Conservation (phyloP, 1,139 yeast species). For the Insectozyma bohioensis region DNA sequence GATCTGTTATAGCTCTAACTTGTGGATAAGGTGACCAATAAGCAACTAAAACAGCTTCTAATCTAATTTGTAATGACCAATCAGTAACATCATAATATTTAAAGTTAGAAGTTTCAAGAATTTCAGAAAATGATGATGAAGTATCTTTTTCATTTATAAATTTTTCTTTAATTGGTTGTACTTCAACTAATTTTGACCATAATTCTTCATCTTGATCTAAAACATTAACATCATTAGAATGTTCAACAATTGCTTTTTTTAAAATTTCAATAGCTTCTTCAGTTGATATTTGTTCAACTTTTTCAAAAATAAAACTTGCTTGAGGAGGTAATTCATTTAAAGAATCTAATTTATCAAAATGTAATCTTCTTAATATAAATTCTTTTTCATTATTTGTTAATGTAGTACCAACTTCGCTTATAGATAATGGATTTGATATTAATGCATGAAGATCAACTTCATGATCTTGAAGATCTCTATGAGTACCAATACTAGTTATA, state of each 20-base stretch:
- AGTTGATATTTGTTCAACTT: conserved; percentile 21
- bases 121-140: conserved; percentile 4
- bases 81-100: conserved; percentile 13
- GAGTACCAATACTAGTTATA: conserved; percentile 1
- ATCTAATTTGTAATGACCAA: conserved; percentile 31
- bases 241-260: conserved; percentile 18
- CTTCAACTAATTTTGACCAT: conserved; percentile 4
- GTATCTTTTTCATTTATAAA: conserved; percentile 26
- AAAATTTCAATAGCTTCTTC: conserved; percentile 24
- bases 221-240: conserved; percentile 23
- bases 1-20: conserved; percentile 57
- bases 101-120: conserved; percentile 7
- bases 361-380: conserved; percentile 26
- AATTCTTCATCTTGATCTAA: conserved; percentile 11
- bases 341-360: conserved; percentile 23
- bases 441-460: conserved; percentile 20
- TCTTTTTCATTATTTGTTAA: conserved; percentile 27
- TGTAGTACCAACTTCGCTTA: conserved; percentile 24
- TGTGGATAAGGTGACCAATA: conserved; percentile 66
- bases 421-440: conserved; percentile 18
- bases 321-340: conserved; percentile 26
- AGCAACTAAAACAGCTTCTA: conserved; percentile 48
- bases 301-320: conserved; percentile 30
- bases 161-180: conserved; percentile 5
- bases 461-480: conserved; percentile 9